phyloP scores from a whole-genome alignment of 23 red algal genomes.

The Chondrus crispus region DNA sequence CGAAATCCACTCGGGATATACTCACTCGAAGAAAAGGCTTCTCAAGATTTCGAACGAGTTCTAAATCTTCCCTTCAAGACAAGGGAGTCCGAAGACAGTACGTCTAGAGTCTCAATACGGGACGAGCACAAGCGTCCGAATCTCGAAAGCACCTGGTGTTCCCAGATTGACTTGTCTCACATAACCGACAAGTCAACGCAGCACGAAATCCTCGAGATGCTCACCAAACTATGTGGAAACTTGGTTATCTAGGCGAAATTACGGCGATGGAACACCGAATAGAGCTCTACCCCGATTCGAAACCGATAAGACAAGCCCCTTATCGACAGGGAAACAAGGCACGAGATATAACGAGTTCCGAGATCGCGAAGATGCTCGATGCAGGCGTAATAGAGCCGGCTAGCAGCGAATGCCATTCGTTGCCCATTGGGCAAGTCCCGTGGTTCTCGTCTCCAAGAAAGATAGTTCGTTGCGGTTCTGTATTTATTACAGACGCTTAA shows the following conservation, averaged over 20 bases:
- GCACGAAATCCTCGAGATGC: too few relatives aligned
- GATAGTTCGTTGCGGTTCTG: conserved; percentile 9
- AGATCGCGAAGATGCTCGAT: background rate
- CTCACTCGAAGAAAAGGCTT: too few relatives aligned
- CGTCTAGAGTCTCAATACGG: too few relatives aligned
- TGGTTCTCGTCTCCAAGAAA: background rate
- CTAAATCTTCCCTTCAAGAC: too few relatives aligned
- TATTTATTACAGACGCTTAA: background rate
- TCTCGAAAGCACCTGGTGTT: too few relatives aligned
- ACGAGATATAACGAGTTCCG: background rate
- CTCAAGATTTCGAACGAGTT: too few relatives aligned
- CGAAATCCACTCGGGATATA: too few relatives aligned
- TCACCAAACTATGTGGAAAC: too few relatives aligned
- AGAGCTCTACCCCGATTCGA: background rate
- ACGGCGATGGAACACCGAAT: conserved; percentile 15
- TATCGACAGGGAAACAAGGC: background rate
- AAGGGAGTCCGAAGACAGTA: too few relatives aligned
- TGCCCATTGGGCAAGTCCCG: background rate
- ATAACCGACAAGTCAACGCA: too few relatives aligned
- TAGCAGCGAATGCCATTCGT: background rate
- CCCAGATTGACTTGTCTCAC: too few relatives aligned
- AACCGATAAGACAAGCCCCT: background rate
- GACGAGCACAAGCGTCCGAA: too few relatives aligned
- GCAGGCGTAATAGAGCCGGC: background rate
- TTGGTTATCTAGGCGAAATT: background rate